Evolutionary conservation across 1,284 basidiomycete genomes (phyloP).

Genomic region (Pseudozyma hubeiensis): DNA sequence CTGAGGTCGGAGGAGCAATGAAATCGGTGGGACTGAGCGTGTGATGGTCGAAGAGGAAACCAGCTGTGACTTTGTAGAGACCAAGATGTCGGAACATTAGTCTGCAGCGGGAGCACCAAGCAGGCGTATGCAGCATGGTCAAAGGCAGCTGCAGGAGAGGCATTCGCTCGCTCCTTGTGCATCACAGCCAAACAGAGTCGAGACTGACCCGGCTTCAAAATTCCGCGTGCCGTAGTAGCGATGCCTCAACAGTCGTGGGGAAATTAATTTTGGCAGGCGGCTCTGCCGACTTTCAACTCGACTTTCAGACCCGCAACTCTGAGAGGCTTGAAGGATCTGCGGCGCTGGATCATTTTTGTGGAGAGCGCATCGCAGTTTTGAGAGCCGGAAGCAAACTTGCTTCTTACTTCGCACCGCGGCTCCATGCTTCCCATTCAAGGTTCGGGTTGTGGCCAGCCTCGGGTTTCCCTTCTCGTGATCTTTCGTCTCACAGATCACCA

Average conservation of each 20-base stretch:
- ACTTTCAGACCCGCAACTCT: too few relatives aligned
- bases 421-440: background rate
- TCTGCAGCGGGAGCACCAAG: background rate
- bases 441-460: too few relatives aligned
- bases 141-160: too few relatives aligned
- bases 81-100: background rate
- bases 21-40: background rate
- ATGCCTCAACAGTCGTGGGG: too few relatives aligned
- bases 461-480: too few relatives aligned
- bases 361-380: background rate
- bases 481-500: background rate
- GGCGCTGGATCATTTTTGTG: background rate
- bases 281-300: too few relatives aligned
- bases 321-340: background rate
- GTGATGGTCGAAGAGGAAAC: background rate
- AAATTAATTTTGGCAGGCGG: too few relatives aligned
- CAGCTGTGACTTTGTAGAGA: constrained; percentile 2
- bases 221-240: too few relatives aligned
- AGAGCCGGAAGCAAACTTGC: background rate
- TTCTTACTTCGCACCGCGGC: background rate
- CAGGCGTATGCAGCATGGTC: background rate
- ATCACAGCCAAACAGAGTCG: too few relatives aligned
- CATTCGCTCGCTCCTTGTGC: too few relatives aligned
- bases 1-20: background rate
- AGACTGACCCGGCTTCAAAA: too few relatives aligned